Evolutionary conservation across 306 rosid species (phyloP).

Genomic region (Urtica urens): DNA sequence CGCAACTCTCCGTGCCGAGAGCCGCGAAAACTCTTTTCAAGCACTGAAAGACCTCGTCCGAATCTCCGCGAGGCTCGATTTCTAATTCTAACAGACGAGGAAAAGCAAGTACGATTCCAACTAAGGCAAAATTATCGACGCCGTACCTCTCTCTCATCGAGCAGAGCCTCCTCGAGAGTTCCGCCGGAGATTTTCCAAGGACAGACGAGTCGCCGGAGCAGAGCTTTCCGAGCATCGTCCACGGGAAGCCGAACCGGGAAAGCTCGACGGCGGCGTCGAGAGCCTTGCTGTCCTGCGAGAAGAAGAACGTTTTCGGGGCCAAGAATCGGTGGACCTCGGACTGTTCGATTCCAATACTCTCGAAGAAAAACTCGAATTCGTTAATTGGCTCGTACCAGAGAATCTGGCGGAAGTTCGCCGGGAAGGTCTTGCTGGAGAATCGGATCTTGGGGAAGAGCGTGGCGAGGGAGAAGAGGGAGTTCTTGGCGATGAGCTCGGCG

Average conservation of each 20-base stretch:
- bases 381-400: conserved; percentile 71
- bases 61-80: conserved; percentile 3
- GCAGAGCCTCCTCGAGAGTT: conserved; percentile 33
- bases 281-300: conserved; percentile 43
- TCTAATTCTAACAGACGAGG: conserved; percentile 38
- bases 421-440: conserved; percentile 26
- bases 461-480: conserved; percentile 35
- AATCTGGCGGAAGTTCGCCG: conserved; percentile 28
- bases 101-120: conserved; percentile 57
- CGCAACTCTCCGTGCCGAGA: conserved; percentile 32
- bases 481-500: conserved; percentile 50
- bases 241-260: conserved; percentile 61
- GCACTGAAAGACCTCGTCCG: conserved; percentile 33
- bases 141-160: conserved; percentile 35
- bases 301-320: conserved; percentile 48
- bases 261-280: conserved; percentile 50
- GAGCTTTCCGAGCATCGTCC: conserved; percentile 57
- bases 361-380: conserved; percentile 76
- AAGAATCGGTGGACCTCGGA: conserved; percentile 21
- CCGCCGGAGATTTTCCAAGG: conserved; percentile 24
- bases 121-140: conserved; percentile 36
- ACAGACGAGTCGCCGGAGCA: conserved; percentile 30
- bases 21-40: conserved; percentile 36
- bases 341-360: conserved; percentile 59
- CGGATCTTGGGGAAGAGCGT: conserved; percentile 34